Evolutionary conservation across 139 green algal species (phyloP).

Genomic region (Edaphochlamys debaryana): DNA sequence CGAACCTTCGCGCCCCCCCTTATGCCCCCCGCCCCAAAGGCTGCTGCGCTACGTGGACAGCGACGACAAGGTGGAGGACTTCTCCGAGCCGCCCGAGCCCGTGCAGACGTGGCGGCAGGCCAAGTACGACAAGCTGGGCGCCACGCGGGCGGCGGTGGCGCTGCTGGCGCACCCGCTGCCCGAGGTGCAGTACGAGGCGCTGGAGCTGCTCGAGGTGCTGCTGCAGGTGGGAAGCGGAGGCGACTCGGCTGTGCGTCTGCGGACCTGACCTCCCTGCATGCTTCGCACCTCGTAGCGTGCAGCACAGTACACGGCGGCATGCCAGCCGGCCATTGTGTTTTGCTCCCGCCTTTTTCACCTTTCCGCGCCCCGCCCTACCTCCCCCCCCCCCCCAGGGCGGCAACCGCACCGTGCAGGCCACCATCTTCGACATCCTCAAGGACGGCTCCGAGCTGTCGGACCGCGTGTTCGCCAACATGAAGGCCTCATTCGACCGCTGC

Average conservation of each 20-base stretch:
- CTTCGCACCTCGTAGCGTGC: too few species aligned
- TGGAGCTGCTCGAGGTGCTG: conserved; percentile 44
- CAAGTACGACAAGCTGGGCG: conserved; percentile 51
- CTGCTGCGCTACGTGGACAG: too few species aligned
- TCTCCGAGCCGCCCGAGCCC: neutral
- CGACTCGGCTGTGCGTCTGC: neutral
- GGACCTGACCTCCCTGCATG: too few species aligned
- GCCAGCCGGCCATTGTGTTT: too few species aligned
- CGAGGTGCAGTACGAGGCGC: conserved; percentile 47
- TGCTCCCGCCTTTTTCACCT: too few species aligned
- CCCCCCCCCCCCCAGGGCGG: too few species aligned
- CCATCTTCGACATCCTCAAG: conserved; percentile 22
- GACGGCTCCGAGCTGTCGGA: conserved; percentile 7
- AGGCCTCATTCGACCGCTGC: conserved; percentile 18
- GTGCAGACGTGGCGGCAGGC: conserved; percentile 25
- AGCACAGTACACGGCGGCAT: too few species aligned
- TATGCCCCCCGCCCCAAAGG: too few species aligned
- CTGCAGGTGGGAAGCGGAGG: conserved; percentile 12
- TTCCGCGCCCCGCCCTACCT: too few species aligned
- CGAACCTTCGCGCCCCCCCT: too few species aligned
- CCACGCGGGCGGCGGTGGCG: conserved; percentile 30
- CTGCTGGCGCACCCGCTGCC: conserved; percentile 39
- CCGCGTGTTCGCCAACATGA: conserved; percentile 38
- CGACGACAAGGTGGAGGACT: neutral
- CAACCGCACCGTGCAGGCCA: conserved; percentile 30